These are phyloP conservation scores for Boletellus deceptivus DNA, from an alignment of 1,284 basidiomycete species.

Conservation along the genomic window DNA sequence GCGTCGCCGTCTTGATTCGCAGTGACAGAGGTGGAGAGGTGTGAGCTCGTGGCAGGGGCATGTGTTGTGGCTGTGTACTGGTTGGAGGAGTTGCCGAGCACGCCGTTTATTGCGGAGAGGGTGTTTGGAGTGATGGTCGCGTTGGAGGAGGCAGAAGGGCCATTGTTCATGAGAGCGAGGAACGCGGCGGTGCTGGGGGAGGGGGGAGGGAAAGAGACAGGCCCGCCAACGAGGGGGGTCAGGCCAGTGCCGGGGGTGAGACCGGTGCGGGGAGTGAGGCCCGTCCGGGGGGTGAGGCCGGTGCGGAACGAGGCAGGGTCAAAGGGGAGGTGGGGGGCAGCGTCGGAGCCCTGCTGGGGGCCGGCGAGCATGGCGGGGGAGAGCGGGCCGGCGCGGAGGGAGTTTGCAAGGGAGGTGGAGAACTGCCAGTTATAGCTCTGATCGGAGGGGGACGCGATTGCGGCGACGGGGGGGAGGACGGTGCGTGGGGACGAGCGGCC, in stretches of 20 bases:
- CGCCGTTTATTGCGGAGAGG: constrained; percentile 76
- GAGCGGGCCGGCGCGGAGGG: constrained; percentile 86
- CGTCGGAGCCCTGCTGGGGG: constrained; percentile 51
- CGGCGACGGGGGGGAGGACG: constrained; percentile 83
- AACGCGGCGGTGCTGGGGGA: constrained; percentile 92
- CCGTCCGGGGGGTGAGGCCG: constrained; percentile 73
- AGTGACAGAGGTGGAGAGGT: constrained; percentile 34
- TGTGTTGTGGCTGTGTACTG: constrained; percentile 28
- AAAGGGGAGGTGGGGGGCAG: constrained; percentile 50
- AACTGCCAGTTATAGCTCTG: constrained; percentile 75
- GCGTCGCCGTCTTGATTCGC: constrained; percentile 34
- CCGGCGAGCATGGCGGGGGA: constrained; percentile 95
- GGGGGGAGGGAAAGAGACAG: constrained; percentile 77
- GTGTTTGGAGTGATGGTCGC: constrained; percentile 91
- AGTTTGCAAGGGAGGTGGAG: constrained; percentile 60
- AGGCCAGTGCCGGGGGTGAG: constrained; percentile 78
- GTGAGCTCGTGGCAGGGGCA: constrained; percentile 31
- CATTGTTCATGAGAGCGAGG: constrained; percentile 86
- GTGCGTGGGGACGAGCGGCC: constrained; percentile 46
- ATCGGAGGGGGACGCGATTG: constrained; percentile 83
- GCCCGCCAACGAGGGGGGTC: constrained; percentile 80
- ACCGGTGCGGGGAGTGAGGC: constrained; percentile 82
- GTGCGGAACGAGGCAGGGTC: constrained; percentile 79
- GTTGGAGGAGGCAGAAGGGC: constrained; percentile 53
- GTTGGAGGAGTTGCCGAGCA: constrained; percentile 45